Evolutionary conservation across 208 protist genomes (phyloP).

Genomic region (Trypanosoma avium): DNA sequence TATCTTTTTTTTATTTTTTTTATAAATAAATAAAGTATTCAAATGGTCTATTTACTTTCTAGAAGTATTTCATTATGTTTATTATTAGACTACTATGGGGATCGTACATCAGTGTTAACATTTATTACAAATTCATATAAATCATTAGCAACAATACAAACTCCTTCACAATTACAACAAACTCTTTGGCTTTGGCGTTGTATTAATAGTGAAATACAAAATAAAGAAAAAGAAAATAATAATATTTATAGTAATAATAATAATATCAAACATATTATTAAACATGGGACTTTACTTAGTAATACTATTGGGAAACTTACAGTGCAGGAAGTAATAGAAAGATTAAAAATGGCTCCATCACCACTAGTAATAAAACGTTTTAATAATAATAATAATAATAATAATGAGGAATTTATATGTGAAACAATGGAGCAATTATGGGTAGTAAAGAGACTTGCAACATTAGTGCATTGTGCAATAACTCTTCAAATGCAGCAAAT

Average conservation of each 20-base stretch:
- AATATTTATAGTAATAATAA: slow-evolving; percentile 5
- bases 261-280: background rate
- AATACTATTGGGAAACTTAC: background rate
- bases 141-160: slow-evolving; percentile 8
- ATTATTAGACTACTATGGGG: slow-evolving; percentile 18
- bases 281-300: background rate
- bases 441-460: slow-evolving; percentile 9
- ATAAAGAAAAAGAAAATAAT: background rate
- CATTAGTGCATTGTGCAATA: slow-evolving; percentile 17
- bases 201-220: background rate
- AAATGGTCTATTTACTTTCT: slow-evolving; percentile 32
- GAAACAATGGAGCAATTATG: slow-evolving; percentile 19
- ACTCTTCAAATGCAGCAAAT: slow-evolving; percentile 9
- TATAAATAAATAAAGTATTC: too few relatives aligned
- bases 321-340: background rate
- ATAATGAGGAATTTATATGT: slow-evolving; percentile 3
- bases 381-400: background rate
- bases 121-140: slow-evolving; percentile 18
- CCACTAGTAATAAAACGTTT: too few relatives aligned
- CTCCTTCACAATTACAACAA: slow-evolving; percentile 24
- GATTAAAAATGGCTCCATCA: too few relatives aligned
- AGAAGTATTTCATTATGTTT: slow-evolving; percentile 19
- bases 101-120: slow-evolving; percentile 1
- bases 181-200: slow-evolving; percentile 17
- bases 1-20: slow-evolving; percentile 8